A percentile compares a stretch with the other conserved stretches of the same genome.
phyloP scores from a whole-genome alignment of 345 rosid species.

The Stellera chamaejasme region DNA sequence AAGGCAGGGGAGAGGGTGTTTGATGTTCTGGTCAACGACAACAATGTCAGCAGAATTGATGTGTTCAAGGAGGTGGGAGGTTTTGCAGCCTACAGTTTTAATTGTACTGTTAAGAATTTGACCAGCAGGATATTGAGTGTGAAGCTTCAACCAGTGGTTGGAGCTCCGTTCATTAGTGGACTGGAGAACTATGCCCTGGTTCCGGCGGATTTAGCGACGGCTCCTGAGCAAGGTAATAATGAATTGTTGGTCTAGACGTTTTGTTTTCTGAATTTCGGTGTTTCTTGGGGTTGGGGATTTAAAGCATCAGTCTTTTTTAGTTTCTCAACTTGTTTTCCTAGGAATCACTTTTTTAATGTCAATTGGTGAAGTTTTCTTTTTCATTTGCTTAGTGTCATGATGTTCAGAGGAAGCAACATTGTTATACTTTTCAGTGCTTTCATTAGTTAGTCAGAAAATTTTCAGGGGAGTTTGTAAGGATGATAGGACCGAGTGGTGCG shows the following conservation, averaged over 20 bases:
- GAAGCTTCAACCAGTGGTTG: slow-evolving; percentile 43
- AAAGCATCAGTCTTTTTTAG: neutral
- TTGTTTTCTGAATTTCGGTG: neutral
- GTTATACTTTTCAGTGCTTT: too few relatives aligned
- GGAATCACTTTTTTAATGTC: neutral
- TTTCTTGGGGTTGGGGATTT: neutral
- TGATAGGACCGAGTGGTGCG: too few relatives aligned
- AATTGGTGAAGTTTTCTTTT: too few relatives aligned
- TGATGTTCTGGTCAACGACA: slow-evolving; percentile 58
- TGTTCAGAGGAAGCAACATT: too few relatives aligned
- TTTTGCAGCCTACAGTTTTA: slow-evolving; percentile 48
- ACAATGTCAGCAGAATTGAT: slow-evolving; percentile 68
- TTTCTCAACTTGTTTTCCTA: neutral
- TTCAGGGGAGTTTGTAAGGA: too few relatives aligned
- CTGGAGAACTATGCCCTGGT: slow-evolving; percentile 89
- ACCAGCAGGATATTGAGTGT: slow-evolving; percentile 48
- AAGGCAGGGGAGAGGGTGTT: slow-evolving; percentile 69
- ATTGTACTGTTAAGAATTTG: slow-evolving; percentile 53
- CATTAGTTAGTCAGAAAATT: too few relatives aligned
- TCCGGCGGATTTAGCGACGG: slow-evolving; percentile 70
- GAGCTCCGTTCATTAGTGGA: slow-evolving; percentile 70
- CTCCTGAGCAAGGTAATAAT: slow-evolving; percentile 66
- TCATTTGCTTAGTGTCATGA: too few relatives aligned
- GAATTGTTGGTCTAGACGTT: neutral
- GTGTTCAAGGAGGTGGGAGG: slow-evolving; percentile 54